These are phyloP conservation scores for Saccharomyces hybrid DNA, from an alignment of 1,139 yeast species.

Conservation along the genomic window DNA sequence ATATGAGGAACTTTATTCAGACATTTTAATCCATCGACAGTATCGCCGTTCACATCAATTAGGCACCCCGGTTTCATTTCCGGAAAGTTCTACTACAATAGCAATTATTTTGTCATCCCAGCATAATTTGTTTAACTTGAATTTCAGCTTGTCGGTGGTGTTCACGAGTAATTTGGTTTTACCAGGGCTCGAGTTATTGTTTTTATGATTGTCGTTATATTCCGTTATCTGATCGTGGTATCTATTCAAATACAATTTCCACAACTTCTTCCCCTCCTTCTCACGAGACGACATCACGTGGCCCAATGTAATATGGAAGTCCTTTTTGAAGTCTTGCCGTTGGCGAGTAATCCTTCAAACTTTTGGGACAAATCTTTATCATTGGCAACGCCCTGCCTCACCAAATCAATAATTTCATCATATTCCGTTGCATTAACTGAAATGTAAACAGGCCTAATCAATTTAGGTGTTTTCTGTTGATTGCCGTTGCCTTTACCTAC, in stretches of 20 bases:
- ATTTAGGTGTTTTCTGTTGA: slow-evolving; percentile 14
- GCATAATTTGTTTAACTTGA: slow-evolving; percentile 41
- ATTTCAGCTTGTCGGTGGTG: slow-evolving; percentile 30
- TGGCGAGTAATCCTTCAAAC: slow-evolving; percentile 30
- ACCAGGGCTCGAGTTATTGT: neutral
- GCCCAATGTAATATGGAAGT: slow-evolving; percentile 72
- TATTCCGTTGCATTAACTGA: slow-evolving; percentile 31
- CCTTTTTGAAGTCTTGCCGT: slow-evolving; percentile 42
- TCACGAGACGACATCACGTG: slow-evolving; percentile 36
- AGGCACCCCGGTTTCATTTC: slow-evolving; percentile 16
- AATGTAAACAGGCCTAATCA: slow-evolving; percentile 36
- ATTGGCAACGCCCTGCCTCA: neutral
- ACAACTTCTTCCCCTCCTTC: slow-evolving; percentile 22
- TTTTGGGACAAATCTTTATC: neutral
- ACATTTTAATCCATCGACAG: slow-evolving; percentile 26
- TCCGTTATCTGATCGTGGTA: slow-evolving; percentile 10
- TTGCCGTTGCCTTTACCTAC: slow-evolving; percentile 22
- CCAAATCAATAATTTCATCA: slow-evolving; percentile 6
- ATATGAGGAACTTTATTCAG: slow-evolving; percentile 57
- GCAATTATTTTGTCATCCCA: slow-evolving; percentile 53
- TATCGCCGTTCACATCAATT: slow-evolving; percentile 21
- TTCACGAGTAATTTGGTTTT: slow-evolving; percentile 2
- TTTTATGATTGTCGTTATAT: slow-evolving; percentile 1
- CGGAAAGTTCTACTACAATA: slow-evolving; percentile 41
- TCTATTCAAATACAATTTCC: slow-evolving; percentile 29